A percentile compares a stretch with the other conserved stretches of the same genome.
Conservation (phyloP, 129 eudicot species). For the Flaveria brownii region DNA sequence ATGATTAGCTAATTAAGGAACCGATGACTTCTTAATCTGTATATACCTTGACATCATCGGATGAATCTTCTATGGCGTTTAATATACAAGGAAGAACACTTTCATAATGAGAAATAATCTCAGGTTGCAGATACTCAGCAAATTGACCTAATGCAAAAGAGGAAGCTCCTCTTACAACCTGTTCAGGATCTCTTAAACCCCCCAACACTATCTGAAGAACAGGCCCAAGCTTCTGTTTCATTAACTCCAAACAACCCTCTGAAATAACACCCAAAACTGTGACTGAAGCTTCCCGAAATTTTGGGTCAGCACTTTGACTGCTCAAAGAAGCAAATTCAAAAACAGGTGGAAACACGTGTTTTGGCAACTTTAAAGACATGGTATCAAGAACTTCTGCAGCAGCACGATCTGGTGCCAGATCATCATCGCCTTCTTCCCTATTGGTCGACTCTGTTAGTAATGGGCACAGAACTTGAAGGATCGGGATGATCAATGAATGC, state of each 20-base stretch:
- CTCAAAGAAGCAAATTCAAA: conserved; percentile 85
- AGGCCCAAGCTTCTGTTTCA: conserved; percentile 79
- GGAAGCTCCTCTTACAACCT: conserved; percentile 97
- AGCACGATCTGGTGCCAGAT: conserved; percentile 93
- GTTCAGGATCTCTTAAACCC: conserved; percentile 90
- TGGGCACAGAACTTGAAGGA: conserved; percentile 92
- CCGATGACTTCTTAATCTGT: neutral
- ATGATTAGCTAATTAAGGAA: neutral
- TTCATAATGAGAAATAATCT: conserved; percentile 80
- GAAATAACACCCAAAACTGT: conserved; percentile 85
- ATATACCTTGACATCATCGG: conserved; percentile 92
- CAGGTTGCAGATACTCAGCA: conserved; percentile 97
- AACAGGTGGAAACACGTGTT: conserved; percentile 76
- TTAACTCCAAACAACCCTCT: conserved; percentile 86
- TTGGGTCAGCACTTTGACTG: conserved; percentile 73
- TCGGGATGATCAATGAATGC: conserved; percentile 80
- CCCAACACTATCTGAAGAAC: conserved; percentile 84
- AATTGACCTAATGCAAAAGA: conserved; percentile 95
- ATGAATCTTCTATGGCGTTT: conserved; percentile 80
- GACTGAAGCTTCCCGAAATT: conserved; percentile 89
- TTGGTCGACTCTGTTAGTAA: conserved; percentile 75
- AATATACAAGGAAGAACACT: conserved; percentile 89
- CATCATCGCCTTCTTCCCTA: conserved; percentile 84
- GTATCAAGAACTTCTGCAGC: conserved; percentile 92
- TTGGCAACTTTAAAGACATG: conserved; percentile 77